Conservation (phyloP, 2,329 filamentous ascomycete species). For the Claviceps pusilla region DNA sequence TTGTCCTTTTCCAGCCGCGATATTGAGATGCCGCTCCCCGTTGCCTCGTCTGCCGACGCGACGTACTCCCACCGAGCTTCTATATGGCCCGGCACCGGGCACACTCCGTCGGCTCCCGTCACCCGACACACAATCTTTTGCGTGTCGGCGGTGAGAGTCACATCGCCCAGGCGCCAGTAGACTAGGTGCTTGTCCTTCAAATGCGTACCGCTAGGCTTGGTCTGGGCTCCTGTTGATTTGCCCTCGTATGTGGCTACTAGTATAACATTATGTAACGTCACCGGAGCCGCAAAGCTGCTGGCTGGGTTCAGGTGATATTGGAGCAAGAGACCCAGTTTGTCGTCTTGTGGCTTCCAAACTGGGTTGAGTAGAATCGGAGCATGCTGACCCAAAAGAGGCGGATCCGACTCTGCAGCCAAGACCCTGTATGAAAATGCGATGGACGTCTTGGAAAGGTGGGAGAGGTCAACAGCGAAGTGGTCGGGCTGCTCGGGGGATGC, state of each 20-base stretch:
- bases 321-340: constrained; percentile 74
- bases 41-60: constrained; percentile 25
- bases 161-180: constrained; percentile 66
- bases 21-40: constrained; percentile 51
- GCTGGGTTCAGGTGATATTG: constrained; percentile 71
- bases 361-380: constrained; percentile 61
- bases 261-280: constrained; percentile 53
- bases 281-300: constrained; percentile 29
- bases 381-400: constrained; percentile 32
- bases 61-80: constrained; percentile 68
- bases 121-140: constrained; percentile 76
- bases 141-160: constrained; percentile 50
- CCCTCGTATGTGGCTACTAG: constrained; percentile 60
- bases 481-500: constrained; percentile 50
- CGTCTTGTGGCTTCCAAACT: constrained; percentile 68
- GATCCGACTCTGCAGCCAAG: constrained; percentile 48
- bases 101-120: constrained; percentile 51
- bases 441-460: constrained; percentile 55
- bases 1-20: constrained; percentile 40
- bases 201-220: constrained; percentile 67
- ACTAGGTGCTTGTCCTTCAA: constrained; percentile 61
- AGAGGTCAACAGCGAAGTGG: constrained; percentile 63
- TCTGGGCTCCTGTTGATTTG: constrained; percentile 52
- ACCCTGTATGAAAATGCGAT: constrained; percentile 90
- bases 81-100: constrained; percentile 57